Percentiles rank a stretch among this genome's conserved stretches.
These are phyloP conservation scores for Areca catechu DNA, from an alignment of 176 grass and related monocot genomes.

Conservation along the genomic window DNA sequence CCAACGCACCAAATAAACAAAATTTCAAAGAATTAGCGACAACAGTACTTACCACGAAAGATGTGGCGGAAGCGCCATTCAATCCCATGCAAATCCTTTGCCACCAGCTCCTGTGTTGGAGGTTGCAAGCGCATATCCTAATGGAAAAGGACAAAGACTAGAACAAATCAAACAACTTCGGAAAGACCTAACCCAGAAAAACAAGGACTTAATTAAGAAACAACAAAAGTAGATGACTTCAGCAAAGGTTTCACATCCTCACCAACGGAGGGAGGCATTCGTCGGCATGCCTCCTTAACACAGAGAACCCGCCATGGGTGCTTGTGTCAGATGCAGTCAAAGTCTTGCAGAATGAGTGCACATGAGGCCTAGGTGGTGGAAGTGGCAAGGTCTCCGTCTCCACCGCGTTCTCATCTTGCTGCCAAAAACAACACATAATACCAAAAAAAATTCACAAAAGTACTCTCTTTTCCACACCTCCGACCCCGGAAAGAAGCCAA, in stretches of 20 bases:
- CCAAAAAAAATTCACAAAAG: background rate
- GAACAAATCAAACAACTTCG: slow-evolving; percentile 16
- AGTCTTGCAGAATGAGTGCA: slow-evolving; percentile 86
- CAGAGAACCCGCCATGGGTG: slow-evolving; percentile 90
- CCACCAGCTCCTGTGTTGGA: slow-evolving; percentile 68
- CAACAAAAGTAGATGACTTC: background rate
- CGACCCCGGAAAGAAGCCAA: background rate
- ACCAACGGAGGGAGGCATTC: slow-evolving; percentile 90
- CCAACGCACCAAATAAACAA: no score
- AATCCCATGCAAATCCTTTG: slow-evolving; percentile 79
- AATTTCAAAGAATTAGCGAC: background rate
- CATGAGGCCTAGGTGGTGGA: slow-evolving; percentile 23
- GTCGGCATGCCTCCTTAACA: slow-evolving; percentile 77
- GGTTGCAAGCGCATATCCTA: slow-evolving; percentile 88
- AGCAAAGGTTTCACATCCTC: background rate
- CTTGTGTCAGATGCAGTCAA: slow-evolving; percentile 86
- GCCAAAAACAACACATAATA: background rate
- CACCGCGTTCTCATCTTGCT: slow-evolving; percentile 37
- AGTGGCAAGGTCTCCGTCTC: slow-evolving; percentile 30
- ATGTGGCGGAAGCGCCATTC: slow-evolving; percentile 99
- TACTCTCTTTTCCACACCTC: background rate
- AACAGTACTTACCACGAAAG: slow-evolving; percentile 60
- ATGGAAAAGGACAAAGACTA: background rate
- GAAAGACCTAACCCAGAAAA: background rate
- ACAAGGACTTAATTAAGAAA: background rate